Conservation (phyloP, 352 stramenopile genomes). For the Lagenidium giganteum region DNA sequence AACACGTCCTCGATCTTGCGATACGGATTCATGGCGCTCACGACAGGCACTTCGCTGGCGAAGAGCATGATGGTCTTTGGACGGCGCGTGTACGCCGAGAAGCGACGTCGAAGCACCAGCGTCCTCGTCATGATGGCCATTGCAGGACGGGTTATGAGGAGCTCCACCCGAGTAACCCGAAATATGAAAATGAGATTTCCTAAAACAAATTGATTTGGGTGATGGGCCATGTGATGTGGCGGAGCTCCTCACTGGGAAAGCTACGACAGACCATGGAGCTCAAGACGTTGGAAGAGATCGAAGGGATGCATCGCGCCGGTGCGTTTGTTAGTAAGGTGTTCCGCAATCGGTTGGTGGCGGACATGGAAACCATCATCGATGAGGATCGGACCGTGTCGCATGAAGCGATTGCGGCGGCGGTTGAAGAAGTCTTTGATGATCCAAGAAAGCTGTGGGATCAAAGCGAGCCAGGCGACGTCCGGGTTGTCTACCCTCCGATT, state of each 20-base stretch:
- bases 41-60: slow-evolving; percentile 81
- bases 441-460: slow-evolving; percentile 96
- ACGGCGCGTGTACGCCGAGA: no score
- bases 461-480: slow-evolving; percentile 92
- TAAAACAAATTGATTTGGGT: no score
- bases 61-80: slow-evolving; percentile 68
- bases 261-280: no score
- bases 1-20: slow-evolving; percentile 84
- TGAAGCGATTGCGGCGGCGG: slow-evolving; percentile 90
- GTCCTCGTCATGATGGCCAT: no score
- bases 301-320: slow-evolving; percentile 90
- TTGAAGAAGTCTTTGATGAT: slow-evolving; percentile 88
- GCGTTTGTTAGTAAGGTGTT: slow-evolving; percentile 97
- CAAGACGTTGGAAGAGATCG: slow-evolving; percentile 82
- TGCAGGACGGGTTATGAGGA: no score
- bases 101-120: no score
- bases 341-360: slow-evolving; percentile 97
- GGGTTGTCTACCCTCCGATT: slow-evolving; percentile 98
- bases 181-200: no score
- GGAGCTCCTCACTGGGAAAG: no score
- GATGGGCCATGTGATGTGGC: no score
- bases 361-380: slow-evolving; percentile 98
- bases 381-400: slow-evolving; percentile 94
- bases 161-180: no score
- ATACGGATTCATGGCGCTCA: slow-evolving; percentile 78